Evolutionary conservation across 106 monocot species (phyloP), one percentile per base, ranked within the genome.

Genomic region (Phalaenopsis equestris): DNA sequence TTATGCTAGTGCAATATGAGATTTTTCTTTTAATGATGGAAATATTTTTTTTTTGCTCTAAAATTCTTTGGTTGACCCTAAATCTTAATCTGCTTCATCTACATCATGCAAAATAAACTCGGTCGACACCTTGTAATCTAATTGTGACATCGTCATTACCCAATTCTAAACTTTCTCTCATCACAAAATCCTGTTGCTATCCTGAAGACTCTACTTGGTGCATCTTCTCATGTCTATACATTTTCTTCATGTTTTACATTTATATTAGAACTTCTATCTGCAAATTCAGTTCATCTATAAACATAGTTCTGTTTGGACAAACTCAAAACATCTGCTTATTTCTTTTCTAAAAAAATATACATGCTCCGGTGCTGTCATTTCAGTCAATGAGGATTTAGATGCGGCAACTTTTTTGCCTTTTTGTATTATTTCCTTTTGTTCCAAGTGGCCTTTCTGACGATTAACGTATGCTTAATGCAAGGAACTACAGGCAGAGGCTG

Each of bases 401-500:
- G 52, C 14, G 14, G 52, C 52, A 52, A 52, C 14, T 14, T 10
- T 52, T 52, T 52, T 12, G 12, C 1, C 12, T 14, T 64, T 39
- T 38, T 37, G 14, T 70, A 70, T 8, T 70, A 2, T 70, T 37
- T 70, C 64, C 19, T 38, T 70, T 70, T 70, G 70, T 70, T 70
- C 10, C 8, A 39, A 39, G 5, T 70, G 39, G 9, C 70, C 3
- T 37, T 39, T 37, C 30, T 30, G 9, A n/a, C 12, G 30, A 37
- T 37, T 5, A 38, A 70, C 5, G 70, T 37, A 30, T 37, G 39
- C 70, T 70, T 6, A 3, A 55, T 80, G 45, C n/a, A 6, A 8
- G 5, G 17, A 67, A 79, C 65, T 79, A 55, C 84, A 90, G 86
- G 86, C 86, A 39, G 86, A 90, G 77, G 84, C 86, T 67, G 89